phyloP scores from a whole-genome alignment of 768 basidiomycete genomes.

The Naganishia kalamii region DNA sequence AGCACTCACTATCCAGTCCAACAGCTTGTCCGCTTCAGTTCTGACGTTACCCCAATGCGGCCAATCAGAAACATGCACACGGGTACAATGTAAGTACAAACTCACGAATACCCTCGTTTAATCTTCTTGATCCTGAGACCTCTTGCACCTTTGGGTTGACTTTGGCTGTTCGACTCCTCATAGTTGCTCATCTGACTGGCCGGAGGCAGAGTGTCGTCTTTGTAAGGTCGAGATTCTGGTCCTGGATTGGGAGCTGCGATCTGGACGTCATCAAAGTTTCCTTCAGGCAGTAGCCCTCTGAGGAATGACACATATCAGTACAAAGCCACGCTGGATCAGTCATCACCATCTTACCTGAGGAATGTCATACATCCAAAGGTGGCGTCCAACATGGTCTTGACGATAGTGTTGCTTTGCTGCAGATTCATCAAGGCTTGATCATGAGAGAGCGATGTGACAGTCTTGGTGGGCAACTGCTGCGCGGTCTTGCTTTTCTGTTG shows the following conservation, averaged over 20 bases:
- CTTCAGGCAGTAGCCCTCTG: slow-evolving; percentile 24
- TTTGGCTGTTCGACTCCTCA: not conserved
- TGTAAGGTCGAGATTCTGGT: not conserved
- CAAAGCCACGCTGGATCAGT: not conserved
- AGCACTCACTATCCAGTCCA: slow-evolving; percentile 24
- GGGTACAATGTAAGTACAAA: not conserved
- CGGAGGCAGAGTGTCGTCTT: not conserved
- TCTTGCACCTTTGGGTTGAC: slow-evolving; percentile 4
- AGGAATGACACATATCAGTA: too few species aligned
- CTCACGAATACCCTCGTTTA: slow-evolving; percentile 24
- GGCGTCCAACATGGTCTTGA: slow-evolving; percentile 26
- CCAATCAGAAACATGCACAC: not conserved
- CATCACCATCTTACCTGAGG: slow-evolving; percentile 15
- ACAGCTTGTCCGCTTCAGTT: slow-evolving; percentile 24
- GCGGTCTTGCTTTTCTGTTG: not conserved
- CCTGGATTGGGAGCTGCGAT: slow-evolving; percentile 5
- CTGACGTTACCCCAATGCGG: not conserved
- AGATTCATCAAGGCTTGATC: slow-evolving; percentile 19
- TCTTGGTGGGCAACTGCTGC: not conserved
- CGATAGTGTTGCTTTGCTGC: slow-evolving; percentile 21
- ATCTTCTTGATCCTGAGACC: slow-evolving; percentile 25
- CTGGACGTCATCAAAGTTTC: slow-evolving; percentile 22
- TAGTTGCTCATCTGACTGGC: not conserved
- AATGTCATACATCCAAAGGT: slow-evolving; percentile 26
- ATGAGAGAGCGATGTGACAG: not conserved